Evolutionary conservation across 768 basidiomycete genomes (phyloP).

Genomic region (Russula griseocarnosa): DNA sequence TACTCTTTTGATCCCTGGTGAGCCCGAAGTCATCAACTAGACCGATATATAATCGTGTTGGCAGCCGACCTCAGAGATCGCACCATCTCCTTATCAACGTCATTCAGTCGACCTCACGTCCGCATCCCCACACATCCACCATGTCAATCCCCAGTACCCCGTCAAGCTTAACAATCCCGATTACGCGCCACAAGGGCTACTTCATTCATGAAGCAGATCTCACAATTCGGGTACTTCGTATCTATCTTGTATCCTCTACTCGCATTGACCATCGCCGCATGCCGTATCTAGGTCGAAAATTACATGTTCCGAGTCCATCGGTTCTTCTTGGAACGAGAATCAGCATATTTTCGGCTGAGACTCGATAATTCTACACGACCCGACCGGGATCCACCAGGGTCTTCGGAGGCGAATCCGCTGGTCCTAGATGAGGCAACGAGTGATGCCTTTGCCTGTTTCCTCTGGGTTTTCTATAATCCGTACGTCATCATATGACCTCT

Average conservation of each 20-base stretch:
- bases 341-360: conserved; percentile 8
- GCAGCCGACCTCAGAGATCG: conserved; percentile 6
- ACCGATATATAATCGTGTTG: conserved; percentile 16
- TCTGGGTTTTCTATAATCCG: conserved; percentile 39
- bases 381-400: conserved; percentile 32
- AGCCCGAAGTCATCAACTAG: not conserved
- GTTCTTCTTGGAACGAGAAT: conserved; percentile 20
- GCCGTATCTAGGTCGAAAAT: conserved; percentile 30
- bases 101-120: not conserved
- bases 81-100: conserved; percentile 9
- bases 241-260: not conserved
- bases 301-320: conserved; percentile 18
- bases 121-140: not conserved
- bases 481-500: conserved; percentile 24
- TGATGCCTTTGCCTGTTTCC: conserved; percentile 34
- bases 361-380: not conserved
- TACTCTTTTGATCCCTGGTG: conserved; percentile 8
- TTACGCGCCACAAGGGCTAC: conserved; percentile 11
- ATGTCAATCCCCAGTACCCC: conserved; percentile 13
- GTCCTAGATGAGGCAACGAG: conserved; percentile 32
- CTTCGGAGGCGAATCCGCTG: conserved; percentile 34
- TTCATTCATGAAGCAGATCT: conserved; percentile 20
- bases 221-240: conserved; percentile 3
- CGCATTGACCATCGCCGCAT: conserved; percentile 3
- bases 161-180: not conserved